A percentile compares a stretch with the other conserved stretches of the same genome.
Conservation (phyloP, 306 rosid genomes). For the Malus sieversii region DNA sequence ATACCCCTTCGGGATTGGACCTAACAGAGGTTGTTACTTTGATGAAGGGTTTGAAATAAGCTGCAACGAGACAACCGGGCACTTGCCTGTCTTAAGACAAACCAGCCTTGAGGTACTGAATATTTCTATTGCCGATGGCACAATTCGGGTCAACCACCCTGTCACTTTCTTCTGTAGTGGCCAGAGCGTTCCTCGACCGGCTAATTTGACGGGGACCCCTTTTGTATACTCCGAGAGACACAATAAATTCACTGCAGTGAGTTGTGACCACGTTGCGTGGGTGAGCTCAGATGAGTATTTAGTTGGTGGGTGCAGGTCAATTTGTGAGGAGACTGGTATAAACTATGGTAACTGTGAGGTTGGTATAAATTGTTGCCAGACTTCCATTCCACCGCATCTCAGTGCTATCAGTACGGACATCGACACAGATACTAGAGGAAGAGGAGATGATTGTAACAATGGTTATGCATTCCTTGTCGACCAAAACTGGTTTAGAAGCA, state of each 20-base stretch:
- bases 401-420: not conserved
- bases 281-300: not conserved
- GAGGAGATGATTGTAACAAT: not conserved
- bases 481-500: not conserved
- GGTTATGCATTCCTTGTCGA: not conserved
- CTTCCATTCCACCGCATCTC: not conserved
- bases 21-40: not conserved
- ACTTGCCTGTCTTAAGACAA: not conserved
- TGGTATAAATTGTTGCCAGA: not conserved
- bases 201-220: slow-evolving; percentile 15
- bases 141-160: not conserved
- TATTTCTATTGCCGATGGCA: not conserved
- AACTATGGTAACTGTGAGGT: not conserved
- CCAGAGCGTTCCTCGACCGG: too few species aligned
- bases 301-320: slow-evolving; percentile 19
- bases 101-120: not conserved
- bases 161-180: not conserved
- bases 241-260: slow-evolving; percentile 8
- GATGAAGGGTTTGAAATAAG: slow-evolving; percentile 10
- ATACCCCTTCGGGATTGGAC: slow-evolving; percentile 16
- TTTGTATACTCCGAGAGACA: slow-evolving; percentile 1
- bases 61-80: not conserved
- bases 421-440: fast-evolving
- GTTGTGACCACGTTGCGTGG: slow-evolving; percentile 2
- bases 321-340: not conserved